Base-by-base conservation (phyloP, 768 basidiomycete species). In the Pulveroboletus sp. region DNA sequence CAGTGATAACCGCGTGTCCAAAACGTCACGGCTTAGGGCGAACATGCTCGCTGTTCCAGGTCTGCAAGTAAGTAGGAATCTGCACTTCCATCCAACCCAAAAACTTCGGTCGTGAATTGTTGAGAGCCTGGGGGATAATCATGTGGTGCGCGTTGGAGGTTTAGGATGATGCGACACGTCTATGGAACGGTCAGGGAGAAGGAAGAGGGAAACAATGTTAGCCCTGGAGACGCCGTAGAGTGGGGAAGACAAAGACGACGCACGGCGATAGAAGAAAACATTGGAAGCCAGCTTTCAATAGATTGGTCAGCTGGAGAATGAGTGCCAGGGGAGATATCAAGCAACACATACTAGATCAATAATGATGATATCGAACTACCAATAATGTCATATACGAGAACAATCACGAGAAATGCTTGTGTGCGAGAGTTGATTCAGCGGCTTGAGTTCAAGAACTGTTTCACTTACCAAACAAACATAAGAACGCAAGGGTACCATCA, bases 251-350 rank as follows among this genome's bases (percentile, higher is more conserved):
- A 38, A 40, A 24, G 11, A 14, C 21, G 2, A 56, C 63, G 19
- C 34, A 63, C 62, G 3, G 52, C 51, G 20, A 65, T 14, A 11
- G 52, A 62, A 23, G 32, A 36, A 5, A 48, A 29, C 45, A 52
- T 40, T 3, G 63, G 57, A n/a, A 65, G 36, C 50, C 57, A 63
- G 32, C 62, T 60, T 24, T 53, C 20, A n/a, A 17, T 9, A 1
- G 13, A 29, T 3, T 16, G 1, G 19, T 56, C 31, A 61, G 40
- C n/a, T n/a, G n/a, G n/a, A n/a, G 19, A 4, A 46, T 19, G 16
- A 1, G 14, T 11, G 12, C 31, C 13, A 1, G 6, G 16, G 3
- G 36, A 34, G 20, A 32, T n/a, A 13, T 4, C 4, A 0, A 23
- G 9, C 2, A 11, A 6, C 6, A 52, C 59, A 33, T 32, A 61